A percentile compares a stretch with the other conserved stretches of the same genome.
These are phyloP conservation scores for Penicillium sp. DNA, from an alignment of 2,329 filamentous ascomycete species.

Conservation along the genomic window DNA sequence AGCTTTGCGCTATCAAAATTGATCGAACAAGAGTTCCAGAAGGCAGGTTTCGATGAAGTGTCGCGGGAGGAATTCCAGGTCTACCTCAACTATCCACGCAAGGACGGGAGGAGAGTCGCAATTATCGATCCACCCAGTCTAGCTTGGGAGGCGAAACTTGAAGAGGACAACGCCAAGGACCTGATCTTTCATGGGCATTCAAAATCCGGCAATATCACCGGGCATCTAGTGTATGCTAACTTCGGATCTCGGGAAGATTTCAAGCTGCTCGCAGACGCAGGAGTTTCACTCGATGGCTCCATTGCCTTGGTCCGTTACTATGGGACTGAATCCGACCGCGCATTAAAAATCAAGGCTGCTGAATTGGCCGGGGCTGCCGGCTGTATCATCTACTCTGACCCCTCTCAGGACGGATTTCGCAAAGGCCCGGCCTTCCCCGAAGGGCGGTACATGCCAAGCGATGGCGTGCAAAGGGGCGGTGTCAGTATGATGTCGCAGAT, in stretches of 20 bases:
- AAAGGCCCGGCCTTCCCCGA: slow-evolving; percentile 71
- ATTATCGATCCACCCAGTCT: slow-evolving; percentile 70
- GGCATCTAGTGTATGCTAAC: slow-evolving; percentile 87
- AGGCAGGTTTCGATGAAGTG: slow-evolving; percentile 72
- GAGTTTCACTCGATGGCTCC: slow-evolving; percentile 71
- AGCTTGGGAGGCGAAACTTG: slow-evolving; percentile 76
- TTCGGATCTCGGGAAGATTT: slow-evolving; percentile 87
- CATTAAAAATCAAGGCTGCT: slow-evolving; percentile 84
- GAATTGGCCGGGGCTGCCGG: slow-evolving; percentile 82
- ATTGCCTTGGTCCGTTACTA: slow-evolving; percentile 83
- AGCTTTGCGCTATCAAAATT: slow-evolving; percentile 84
- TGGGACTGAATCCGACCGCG: slow-evolving; percentile 69
- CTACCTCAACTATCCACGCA: slow-evolving; percentile 86
- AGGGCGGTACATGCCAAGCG: slow-evolving; percentile 75
- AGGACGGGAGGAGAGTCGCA: slow-evolving; percentile 74
- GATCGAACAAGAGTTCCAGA: slow-evolving; percentile 73
- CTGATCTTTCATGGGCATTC: slow-evolving; percentile 86
- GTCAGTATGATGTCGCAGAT: slow-evolving; percentile 82
- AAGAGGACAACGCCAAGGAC: slow-evolving; percentile 78
- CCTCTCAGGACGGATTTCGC: slow-evolving; percentile 76
- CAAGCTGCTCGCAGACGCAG: slow-evolving; percentile 65
- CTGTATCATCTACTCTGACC: slow-evolving; percentile 91
- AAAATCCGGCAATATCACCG: slow-evolving; percentile 79
- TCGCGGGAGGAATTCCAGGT: slow-evolving; percentile 77
- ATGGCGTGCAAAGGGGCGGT: slow-evolving; percentile 77